Evolutionary conservation across 129 eudicot genomes (phyloP).

Genomic region (Tanacetum coccineum): DNA sequence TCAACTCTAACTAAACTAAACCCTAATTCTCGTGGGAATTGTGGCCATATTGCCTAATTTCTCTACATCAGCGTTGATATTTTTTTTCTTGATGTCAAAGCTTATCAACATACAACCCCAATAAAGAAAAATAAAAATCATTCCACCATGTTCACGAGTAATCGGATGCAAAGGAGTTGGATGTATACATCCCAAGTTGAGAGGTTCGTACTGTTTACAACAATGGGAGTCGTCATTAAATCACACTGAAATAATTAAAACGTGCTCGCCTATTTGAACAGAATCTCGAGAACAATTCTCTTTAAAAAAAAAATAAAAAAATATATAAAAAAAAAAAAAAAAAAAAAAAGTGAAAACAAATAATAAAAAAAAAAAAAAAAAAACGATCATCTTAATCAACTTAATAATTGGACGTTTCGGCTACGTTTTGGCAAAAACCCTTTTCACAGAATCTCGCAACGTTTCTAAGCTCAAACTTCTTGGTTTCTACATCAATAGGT

Average conservation of each 20-base stretch:
- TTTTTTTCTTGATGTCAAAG: conserved; percentile 56
- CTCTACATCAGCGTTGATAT: conserved; percentile 26
- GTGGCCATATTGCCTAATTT: conserved; percentile 50
- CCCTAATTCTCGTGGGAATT: conserved; percentile 58
- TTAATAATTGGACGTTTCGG: conserved; percentile 30
- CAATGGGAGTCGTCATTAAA: conserved; percentile 75
- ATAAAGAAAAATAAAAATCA: conserved; percentile 77
- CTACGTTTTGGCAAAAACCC: conserved; percentile 41
- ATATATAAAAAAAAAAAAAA: too few relatives aligned
- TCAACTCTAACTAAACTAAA: too few relatives aligned
- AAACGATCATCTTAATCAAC: conserved; percentile 27
- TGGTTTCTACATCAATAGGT: conserved; percentile 29
- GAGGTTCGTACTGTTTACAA: conserved; percentile 75
- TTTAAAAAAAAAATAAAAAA: too few relatives aligned
- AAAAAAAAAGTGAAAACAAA: too few relatives aligned
- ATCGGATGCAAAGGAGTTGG: conserved; percentile 75
- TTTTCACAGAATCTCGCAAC: conserved; percentile 35
- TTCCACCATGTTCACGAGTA: conserved; percentile 49
- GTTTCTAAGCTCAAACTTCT: conserved; percentile 25
- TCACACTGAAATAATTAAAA: conserved; percentile 38
- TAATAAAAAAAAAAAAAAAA: too few relatives aligned
- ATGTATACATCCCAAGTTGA: conserved; percentile 80
- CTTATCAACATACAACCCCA: conserved; percentile 79
- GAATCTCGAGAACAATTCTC: conserved; percentile 20
- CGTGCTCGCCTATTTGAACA: too few relatives aligned